Percentiles rank a stretch among this genome's conserved stretches.
Conservation (phyloP, 164 flowering plant genomes). For the Macadamia integrifolia region DNA sequence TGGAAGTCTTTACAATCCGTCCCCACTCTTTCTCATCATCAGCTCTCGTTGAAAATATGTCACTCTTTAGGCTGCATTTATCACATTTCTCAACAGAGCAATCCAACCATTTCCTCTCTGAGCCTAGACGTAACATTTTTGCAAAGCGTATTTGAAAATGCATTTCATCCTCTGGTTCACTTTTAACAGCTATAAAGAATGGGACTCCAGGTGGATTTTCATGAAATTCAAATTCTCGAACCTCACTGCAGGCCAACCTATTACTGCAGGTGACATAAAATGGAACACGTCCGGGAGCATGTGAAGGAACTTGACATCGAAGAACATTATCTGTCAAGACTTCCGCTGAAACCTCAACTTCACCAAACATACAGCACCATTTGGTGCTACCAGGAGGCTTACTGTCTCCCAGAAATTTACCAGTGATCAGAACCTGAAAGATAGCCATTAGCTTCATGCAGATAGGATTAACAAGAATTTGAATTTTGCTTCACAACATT, state of each 20-base stretch:
- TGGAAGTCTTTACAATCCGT: slow-evolving; percentile 16
- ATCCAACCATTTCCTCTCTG: slow-evolving; percentile 27
- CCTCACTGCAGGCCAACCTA: slow-evolving; percentile 80
- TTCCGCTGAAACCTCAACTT: slow-evolving; percentile 67
- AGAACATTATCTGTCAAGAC: slow-evolving; percentile 36
- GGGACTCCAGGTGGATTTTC: slow-evolving; percentile 22
- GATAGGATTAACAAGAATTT: neutral
- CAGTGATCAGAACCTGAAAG: slow-evolving; percentile 57
- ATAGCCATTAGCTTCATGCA: slow-evolving; percentile 9
- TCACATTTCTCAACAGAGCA: slow-evolving; percentile 43
- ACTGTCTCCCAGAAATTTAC: slow-evolving; percentile 41
- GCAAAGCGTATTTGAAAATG: slow-evolving; percentile 45
- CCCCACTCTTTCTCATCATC: slow-evolving; percentile 24
- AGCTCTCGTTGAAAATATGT: slow-evolving; percentile 18
- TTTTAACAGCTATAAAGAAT: slow-evolving; percentile 10
- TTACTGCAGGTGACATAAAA: slow-evolving; percentile 64
- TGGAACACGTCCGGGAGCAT: slow-evolving; percentile 59
- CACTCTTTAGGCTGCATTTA: slow-evolving; percentile 32
- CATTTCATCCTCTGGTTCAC: slow-evolving; percentile 38
- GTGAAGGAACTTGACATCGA: slow-evolving; percentile 61
- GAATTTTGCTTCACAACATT: no score
- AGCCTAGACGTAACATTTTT: slow-evolving; percentile 32
- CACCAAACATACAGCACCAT: slow-evolving; percentile 91
- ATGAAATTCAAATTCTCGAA: slow-evolving; percentile 63
- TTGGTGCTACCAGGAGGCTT: slow-evolving; percentile 19